These are phyloP conservation scores for Margaritispora aquatica DNA, from an alignment of 495 filamentous ascomycete species.

Conservation along the genomic window DNA sequence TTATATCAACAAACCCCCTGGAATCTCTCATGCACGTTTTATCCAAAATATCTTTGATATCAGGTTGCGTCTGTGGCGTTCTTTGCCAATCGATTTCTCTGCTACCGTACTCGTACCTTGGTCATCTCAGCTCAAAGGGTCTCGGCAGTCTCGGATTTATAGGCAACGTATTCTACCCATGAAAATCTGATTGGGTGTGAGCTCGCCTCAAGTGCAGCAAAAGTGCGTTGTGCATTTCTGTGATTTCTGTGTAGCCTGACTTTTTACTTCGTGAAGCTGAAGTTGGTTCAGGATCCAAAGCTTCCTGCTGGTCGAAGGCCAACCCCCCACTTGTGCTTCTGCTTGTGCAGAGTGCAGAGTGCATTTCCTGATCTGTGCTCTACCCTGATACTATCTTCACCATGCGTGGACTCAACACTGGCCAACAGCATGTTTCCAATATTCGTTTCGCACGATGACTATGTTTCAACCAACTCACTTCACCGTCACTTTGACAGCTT, in stretches of 20 bases:
- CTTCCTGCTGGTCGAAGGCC: neutral
- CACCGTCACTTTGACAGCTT: neutral
- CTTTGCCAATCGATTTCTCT: neutral
- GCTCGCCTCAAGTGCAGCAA: no score
- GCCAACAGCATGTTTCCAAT: neutral
- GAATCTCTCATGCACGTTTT: neutral
- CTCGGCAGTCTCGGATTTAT: neutral
- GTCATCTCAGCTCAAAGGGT: neutral
- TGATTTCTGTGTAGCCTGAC: neutral
- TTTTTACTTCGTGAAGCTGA: neutral
- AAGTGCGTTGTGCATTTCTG: neutral
- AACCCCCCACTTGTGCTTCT: neutral
- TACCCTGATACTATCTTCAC: neutral
- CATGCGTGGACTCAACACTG: neutral
- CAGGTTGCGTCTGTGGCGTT: neutral
- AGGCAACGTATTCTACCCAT: neutral
- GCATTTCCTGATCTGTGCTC: neutral
- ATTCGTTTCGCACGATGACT: neutral
- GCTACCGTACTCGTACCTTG: neutral
- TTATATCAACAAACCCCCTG: neutral
- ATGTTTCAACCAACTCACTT: neutral
- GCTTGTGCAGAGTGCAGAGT: neutral
- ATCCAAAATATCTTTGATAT: neutral
- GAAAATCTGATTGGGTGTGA: neutral
- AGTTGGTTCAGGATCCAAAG: neutral